Percentiles rank a stretch among this genome's conserved stretches.
These are phyloP conservation scores for Dichotomopilus funicola DNA, from an alignment of 2,329 filamentous ascomycete genomes.

Conservation along the genomic window DNA sequence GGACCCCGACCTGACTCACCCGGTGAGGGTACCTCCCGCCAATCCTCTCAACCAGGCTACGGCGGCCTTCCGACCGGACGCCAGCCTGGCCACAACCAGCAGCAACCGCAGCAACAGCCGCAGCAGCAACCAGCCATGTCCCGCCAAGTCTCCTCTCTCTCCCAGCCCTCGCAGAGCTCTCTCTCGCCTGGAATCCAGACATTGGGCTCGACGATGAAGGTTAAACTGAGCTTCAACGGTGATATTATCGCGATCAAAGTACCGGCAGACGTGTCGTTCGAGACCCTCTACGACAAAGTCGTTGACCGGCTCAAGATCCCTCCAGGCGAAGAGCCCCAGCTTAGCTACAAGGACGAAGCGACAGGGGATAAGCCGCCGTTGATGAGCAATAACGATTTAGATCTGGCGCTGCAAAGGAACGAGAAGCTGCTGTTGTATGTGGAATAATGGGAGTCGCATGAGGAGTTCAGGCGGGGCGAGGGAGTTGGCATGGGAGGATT, in stretches of 20 bases:
- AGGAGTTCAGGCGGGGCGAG: neutral
- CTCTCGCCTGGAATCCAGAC: slow-evolving; percentile 44
- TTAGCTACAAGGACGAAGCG: slow-evolving; percentile 82
- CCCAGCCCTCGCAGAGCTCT: slow-evolving; percentile 51
- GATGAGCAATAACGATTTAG: slow-evolving; percentile 73
- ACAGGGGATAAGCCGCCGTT: slow-evolving; percentile 69
- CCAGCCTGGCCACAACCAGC: slow-evolving; percentile 14
- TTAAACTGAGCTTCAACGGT: slow-evolving; percentile 90
- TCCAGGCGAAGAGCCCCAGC: slow-evolving; percentile 60
- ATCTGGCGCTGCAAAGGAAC: slow-evolving; percentile 73
- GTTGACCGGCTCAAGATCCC: slow-evolving; percentile 73
- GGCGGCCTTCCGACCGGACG: slow-evolving; percentile 41
- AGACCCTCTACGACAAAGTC: slow-evolving; percentile 76
- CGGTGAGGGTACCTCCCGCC: slow-evolving; percentile 53
- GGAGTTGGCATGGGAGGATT: neutral
- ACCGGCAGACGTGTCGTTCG: slow-evolving; percentile 69
- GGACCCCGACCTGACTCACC: slow-evolving; percentile 61
- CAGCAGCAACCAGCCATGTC: slow-evolving; percentile 33
- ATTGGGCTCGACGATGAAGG: slow-evolving; percentile 62
- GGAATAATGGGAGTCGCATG: slow-evolving; percentile 30
- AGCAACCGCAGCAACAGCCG: neutral
- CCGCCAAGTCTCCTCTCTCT: slow-evolving; percentile 42
- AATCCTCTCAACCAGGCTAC: slow-evolving; percentile 56
- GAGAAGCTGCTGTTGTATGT: slow-evolving; percentile 79
- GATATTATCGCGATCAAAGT: slow-evolving; percentile 90